Conservation (phyloP, 108 stramenopile species). For the Skeletonema menzelii region DNA sequence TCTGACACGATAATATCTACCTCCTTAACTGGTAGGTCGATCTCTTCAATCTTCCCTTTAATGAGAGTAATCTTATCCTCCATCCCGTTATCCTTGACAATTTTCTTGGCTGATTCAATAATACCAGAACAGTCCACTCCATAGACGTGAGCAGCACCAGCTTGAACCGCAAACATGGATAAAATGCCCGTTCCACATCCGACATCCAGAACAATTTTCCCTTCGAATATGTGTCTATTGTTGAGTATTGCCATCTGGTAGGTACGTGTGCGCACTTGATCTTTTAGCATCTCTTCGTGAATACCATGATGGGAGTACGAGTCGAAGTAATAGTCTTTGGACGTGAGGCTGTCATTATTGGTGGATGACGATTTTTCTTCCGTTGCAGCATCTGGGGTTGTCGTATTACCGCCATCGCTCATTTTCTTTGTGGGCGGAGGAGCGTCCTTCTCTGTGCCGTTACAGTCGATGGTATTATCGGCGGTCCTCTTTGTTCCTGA, state of each 20-base stretch:
- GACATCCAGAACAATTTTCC: conserved; percentile 93
- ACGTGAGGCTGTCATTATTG: conserved; percentile 44
- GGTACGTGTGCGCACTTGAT: conserved; percentile 90
- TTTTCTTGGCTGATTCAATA: conserved; percentile 76
- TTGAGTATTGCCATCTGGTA: conserved; percentile 87
- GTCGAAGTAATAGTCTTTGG: conserved; percentile 92
- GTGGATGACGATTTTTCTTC: not conserved
- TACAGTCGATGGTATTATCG: not conserved
- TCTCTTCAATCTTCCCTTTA: conserved; percentile 91
- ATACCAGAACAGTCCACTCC: conserved; percentile 93
- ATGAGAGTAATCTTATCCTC: conserved; percentile 83
- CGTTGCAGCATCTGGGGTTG: not conserved
- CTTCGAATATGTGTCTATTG: conserved; percentile 79
- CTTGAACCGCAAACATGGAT: conserved; percentile 90
- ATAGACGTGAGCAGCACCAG: conserved; percentile 92
- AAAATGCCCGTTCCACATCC: conserved; percentile 95
- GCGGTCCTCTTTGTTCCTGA: conserved; percentile 1
- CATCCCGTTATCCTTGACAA: conserved; percentile 85
- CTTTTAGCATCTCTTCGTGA: conserved; percentile 98
- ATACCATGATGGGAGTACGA: conserved; percentile 96
- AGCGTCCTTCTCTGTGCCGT: not conserved
- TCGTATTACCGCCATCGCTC: not conserved
- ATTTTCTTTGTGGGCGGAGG: not conserved
- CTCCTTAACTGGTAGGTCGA: conserved; percentile 77
- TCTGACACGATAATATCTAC: conserved; percentile 98